These are phyloP conservation scores for Amylocarpus encephaloides DNA, from an alignment of 2,329 filamentous ascomycete species.

Conservation along the genomic window DNA sequence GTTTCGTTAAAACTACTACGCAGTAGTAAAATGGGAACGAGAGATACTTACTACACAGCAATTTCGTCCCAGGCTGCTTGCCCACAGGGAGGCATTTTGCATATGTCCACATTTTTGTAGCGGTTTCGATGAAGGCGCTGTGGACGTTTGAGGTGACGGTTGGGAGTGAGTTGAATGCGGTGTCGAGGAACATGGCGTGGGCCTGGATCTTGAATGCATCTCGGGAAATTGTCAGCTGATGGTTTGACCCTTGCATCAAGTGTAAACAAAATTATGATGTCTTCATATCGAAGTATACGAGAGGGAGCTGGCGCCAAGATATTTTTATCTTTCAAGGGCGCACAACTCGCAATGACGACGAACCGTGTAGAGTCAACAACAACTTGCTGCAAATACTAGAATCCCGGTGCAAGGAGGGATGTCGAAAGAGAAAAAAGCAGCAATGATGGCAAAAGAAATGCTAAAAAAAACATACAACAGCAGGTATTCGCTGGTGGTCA, in stretches of 20 bases:
- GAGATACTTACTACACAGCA: conserved; percentile 44
- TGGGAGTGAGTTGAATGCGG: conserved; percentile 61
- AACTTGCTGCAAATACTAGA: no score
- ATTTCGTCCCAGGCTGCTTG: conserved; percentile 48
- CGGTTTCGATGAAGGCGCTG: conserved; percentile 69
- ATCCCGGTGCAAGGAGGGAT: no score
- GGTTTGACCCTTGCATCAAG: neutral
- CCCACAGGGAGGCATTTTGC: conserved; percentile 48
- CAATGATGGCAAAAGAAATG: neutral
- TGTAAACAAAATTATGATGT: neutral
- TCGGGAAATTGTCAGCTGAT: conserved; percentile 23
- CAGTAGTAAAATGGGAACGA: neutral
- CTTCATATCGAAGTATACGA: no score
- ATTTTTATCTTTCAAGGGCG: no score
- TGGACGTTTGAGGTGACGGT: conserved; percentile 71
- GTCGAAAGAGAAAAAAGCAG: neutral
- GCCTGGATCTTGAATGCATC: conserved; percentile 77
- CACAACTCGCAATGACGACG: no score
- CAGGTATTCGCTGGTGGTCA: conserved; percentile 27
- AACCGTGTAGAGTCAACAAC: no score
- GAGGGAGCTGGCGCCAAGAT: no score
- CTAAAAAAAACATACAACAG: conserved; percentile 26
- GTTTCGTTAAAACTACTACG: no score
- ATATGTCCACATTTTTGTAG: conserved; percentile 66
- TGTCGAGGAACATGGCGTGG: conserved; percentile 78